These are phyloP conservation scores for Daldinia sp. DNA, from an alignment of 2,329 filamentous ascomycete genomes.

Conservation along the genomic window DNA sequence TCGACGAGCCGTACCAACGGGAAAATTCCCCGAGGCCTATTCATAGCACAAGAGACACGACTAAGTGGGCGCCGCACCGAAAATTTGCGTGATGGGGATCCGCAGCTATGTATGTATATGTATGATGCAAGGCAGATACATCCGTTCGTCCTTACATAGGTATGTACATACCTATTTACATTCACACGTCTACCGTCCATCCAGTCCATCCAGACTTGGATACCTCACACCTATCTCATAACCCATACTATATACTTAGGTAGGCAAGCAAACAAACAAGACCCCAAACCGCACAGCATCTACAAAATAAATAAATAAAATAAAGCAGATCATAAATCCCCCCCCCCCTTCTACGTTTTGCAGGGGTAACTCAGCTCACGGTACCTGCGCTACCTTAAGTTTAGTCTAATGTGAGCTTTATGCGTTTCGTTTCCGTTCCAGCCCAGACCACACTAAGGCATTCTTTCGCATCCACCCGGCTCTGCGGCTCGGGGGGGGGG, in stretches of 20 bases:
- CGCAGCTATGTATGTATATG: background rate
- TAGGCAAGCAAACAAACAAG: background rate
- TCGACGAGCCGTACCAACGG: background rate
- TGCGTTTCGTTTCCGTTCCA: conserved; percentile 41
- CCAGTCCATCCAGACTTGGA: background rate
- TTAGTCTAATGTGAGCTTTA: conserved; percentile 25
- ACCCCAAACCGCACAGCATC: too few relatives aligned
- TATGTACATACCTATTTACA: background rate
- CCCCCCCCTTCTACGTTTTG: background rate
- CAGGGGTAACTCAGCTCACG: background rate
- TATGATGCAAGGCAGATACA: background rate
- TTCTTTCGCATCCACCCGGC: conserved; percentile 6
- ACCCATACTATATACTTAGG: too few relatives aligned
- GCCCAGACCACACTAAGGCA: background rate
- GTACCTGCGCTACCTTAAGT: background rate
- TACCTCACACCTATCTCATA: too few relatives aligned
- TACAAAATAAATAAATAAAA: background rate
- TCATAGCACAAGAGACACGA: conserved; percentile 11
- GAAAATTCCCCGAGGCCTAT: conserved; percentile 23
- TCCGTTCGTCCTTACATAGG: background rate
- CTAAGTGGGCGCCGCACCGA: conserved; percentile 2
- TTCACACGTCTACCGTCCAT: background rate
- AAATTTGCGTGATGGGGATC: background rate
- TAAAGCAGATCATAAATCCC: background rate
- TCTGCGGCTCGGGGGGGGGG: conserved; percentile 13